A percentile compares a stretch with the other conserved stretches of the same genome.
Evolutionary conservation across 805 yeast genomes (phyloP).

Genomic region (Millerago galiae): DNA sequence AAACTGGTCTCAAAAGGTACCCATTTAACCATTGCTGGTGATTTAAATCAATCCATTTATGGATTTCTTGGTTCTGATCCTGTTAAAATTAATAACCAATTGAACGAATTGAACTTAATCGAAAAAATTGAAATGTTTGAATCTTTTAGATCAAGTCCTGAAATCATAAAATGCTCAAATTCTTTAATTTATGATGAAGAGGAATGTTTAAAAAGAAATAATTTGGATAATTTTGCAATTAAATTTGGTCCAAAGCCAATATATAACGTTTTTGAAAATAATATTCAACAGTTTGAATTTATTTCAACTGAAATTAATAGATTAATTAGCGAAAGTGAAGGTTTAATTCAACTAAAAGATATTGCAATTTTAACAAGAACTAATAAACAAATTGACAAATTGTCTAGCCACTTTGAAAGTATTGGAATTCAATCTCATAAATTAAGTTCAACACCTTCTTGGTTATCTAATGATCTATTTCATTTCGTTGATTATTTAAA

Average conservation of each 20-base stretch:
- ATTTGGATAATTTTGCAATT: neutral
- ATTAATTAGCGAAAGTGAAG: slow-evolving; percentile 35
- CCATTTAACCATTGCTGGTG: slow-evolving; percentile 66
- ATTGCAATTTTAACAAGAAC: slow-evolving; percentile 48
- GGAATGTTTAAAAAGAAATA: slow-evolving; percentile 1
- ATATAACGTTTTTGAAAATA: slow-evolving; percentile 21
- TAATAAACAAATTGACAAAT: slow-evolving; percentile 39
- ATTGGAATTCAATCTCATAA: slow-evolving; percentile 39
- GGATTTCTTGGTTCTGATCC: slow-evolving; percentile 54
- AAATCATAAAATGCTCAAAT: slow-evolving; percentile 41
- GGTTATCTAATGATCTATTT: slow-evolving; percentile 40
- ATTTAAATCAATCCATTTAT: slow-evolving; percentile 64
- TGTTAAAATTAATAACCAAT: slow-evolving; percentile 20
- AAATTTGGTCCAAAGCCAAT: slow-evolving; percentile 14
- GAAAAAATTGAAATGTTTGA: slow-evolving; percentile 34
- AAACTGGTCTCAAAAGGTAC: slow-evolving; percentile 30
- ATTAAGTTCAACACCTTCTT: slow-evolving; percentile 41
- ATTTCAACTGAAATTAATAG: slow-evolving; percentile 39
- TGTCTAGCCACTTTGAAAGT: slow-evolving; percentile 31
- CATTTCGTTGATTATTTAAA: slow-evolving; percentile 44
- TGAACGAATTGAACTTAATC: slow-evolving; percentile 14
- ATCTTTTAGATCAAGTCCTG: slow-evolving; percentile 58
- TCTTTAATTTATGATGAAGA: slow-evolving; percentile 7
- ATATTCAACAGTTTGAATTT: slow-evolving; percentile 35
- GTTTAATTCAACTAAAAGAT: slow-evolving; percentile 38